Evolutionary conservation across 129 eudicot species (phyloP), one percentile per base, ranked within the genome.

Genomic region (Glebionis coronaria): DNA sequence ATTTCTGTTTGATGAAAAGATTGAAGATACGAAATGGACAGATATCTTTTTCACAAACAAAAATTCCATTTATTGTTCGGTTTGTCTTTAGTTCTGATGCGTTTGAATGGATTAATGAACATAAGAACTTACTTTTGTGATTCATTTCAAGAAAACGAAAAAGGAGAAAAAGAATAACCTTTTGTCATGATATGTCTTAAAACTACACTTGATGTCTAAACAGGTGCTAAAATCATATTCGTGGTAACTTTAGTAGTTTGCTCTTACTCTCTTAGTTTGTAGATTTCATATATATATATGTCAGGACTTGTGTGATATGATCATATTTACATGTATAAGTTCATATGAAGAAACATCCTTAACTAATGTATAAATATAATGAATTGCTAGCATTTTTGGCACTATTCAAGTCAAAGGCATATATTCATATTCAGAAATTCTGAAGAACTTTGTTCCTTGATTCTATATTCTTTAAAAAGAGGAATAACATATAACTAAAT

Each of bases 361-460:
- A n/a, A n/a, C n/a, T n/a, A n/a, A 23, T 42, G 14, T 7, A 18
- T 9, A 62, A 28, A 44, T 38, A 40, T 62, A 19, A 61, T n/a
- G 10, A 23, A 6, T 19, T 46, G 23, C 15, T 27, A 45, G 14
- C 21, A 7, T 5, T 0, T 16, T 11, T 54, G 65, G 8, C 16
- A 28, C 47, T 49, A 47, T 31, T 60, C 10, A 18, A 29, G 70
- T 52, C 63, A 40, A 63, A n/a, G 4, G 61, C 56, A 40, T 53
- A 63, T 72, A 53, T 73, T 73, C n/a, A n/a, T n/a, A n/a, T n/a
- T n/a, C n/a, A n/a, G 54, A 54, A 52, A 64, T 23, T 53, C 27
- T 3, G 31, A 52, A 51, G 51, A 61, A 20, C 62, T 31, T 62
- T 40, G 56, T 11, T 38, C 54, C 28, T 4, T n/a, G 25, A 72